Conservation (phyloP, 371 early-diverging fungal genomes). For the Lichtheimia ramosa region DNA sequence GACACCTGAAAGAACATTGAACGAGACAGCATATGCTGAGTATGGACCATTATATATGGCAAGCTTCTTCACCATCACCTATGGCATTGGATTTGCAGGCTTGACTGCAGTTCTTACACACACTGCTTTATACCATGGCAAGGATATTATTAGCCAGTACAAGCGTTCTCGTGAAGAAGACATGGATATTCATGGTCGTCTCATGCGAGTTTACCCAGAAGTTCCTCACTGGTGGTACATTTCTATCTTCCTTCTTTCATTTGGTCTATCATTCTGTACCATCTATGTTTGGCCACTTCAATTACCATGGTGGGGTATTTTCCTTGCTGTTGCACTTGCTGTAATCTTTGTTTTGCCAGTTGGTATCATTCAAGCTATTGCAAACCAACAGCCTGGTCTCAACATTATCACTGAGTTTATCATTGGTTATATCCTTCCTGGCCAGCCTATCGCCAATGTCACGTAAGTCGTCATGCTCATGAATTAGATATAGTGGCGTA, state of each 20-base stretch:
- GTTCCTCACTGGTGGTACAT: constrained; percentile 77
- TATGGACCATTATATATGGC: constrained; percentile 74
- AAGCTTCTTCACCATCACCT: constrained; percentile 58
- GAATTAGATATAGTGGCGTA: too few relatives aligned
- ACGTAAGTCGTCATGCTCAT: constrained; percentile 14
- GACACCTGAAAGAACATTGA: constrained; percentile 53
- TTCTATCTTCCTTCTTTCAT: constrained; percentile 43
- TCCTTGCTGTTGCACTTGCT: constrained; percentile 64
- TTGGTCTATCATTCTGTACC: constrained; percentile 50
- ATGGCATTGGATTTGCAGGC: constrained; percentile 66
- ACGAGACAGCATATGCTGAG: constrained; percentile 60
- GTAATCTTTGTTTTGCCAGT: constrained; percentile 75
- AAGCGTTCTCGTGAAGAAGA: constrained; percentile 54
- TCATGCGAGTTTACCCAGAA: constrained; percentile 72
- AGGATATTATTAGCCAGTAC: constrained; percentile 60
- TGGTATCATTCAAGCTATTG: constrained; percentile 77
- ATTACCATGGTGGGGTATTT: constrained; percentile 69
- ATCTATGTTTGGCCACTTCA: constrained; percentile 53
- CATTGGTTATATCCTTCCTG: constrained; percentile 65
- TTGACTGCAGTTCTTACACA: constrained; percentile 66
- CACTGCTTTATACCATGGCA: constrained; percentile 61
- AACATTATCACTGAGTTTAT: constrained; percentile 75
- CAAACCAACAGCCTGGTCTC: constrained; percentile 68
- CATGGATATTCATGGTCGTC: constrained; percentile 67
- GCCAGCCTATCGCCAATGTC: constrained; percentile 64